Percentiles rank a stretch among this genome's conserved stretches.
phyloP scores from a whole-genome alignment of 805 yeast species.

The Myxozyma geophila region DNA sequence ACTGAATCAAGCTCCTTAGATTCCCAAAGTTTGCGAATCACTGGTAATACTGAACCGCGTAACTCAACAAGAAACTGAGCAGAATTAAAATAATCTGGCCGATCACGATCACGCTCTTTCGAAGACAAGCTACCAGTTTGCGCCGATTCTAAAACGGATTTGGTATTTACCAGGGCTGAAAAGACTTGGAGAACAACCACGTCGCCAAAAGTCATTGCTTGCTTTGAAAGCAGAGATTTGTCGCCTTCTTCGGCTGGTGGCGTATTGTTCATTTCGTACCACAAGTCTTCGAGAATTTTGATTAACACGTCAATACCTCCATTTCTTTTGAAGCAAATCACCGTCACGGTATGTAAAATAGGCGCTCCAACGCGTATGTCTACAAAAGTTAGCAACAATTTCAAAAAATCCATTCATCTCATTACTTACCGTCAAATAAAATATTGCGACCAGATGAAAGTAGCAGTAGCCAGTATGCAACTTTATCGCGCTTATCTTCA shows the following conservation, averaged over 20 bases:
- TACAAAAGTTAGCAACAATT: conserved; percentile 6
- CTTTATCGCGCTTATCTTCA: conserved; percentile 28
- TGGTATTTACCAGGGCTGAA: conserved; percentile 36
- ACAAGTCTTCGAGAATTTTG: conserved; percentile 35
- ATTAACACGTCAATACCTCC: conserved; percentile 41
- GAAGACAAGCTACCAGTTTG: conserved; percentile 38
- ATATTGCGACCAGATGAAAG: conserved; percentile 29
- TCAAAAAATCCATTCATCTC: not conserved
- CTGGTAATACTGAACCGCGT: conserved; percentile 38
- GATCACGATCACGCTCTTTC: conserved; percentile 36
- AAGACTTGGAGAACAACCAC: conserved; percentile 40
- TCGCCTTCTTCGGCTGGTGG: conserved; percentile 28
- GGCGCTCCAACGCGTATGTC: conserved; percentile 29
- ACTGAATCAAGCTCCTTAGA: conserved; percentile 16
- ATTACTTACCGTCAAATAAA: conserved; percentile 28
- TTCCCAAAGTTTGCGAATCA: conserved; percentile 28
- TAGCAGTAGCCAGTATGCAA: conserved; percentile 32
- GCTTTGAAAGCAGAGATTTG: conserved; percentile 25
- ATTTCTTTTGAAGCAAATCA: conserved; percentile 41
- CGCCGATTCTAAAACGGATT: conserved; percentile 41
- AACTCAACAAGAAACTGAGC: conserved; percentile 44
- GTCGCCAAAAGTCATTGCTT: conserved; percentile 35
- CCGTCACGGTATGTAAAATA: conserved; percentile 34
- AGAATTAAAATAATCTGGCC: conserved; percentile 40
- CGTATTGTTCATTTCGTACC: conserved; percentile 22